phyloP scores from a whole-genome alignment of 208 protist genomes.

The Trypanosoma theileri region DNA sequence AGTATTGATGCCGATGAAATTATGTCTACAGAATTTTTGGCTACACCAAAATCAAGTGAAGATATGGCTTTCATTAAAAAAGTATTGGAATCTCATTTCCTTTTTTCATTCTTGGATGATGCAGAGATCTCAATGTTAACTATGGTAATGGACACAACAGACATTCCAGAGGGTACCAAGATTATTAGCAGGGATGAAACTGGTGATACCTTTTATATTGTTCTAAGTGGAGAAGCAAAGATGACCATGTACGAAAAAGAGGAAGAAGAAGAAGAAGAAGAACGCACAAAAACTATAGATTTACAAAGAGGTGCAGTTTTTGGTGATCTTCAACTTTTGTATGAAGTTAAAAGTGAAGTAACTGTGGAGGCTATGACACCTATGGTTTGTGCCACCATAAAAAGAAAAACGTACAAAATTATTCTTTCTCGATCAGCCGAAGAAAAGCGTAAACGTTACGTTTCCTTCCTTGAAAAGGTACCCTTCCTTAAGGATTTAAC shows the following conservation, averaged over 20 bases:
- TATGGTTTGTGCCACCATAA: slow-evolving; percentile 55
- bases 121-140: slow-evolving; percentile 50
- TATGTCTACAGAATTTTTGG: slow-evolving; percentile 40
- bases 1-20: slow-evolving; percentile 48
- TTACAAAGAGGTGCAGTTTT: slow-evolving; percentile 44
- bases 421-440: slow-evolving; percentile 54
- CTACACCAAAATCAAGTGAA: slow-evolving; percentile 59
- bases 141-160: slow-evolving; percentile 58
- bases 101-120: slow-evolving; percentile 80
- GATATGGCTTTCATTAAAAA: slow-evolving; percentile 49
- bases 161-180: slow-evolving; percentile 31
- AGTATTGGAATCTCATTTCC: slow-evolving; percentile 60
- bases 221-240: slow-evolving; percentile 57
- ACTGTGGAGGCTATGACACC: slow-evolving; percentile 32
- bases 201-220: slow-evolving; percentile 65
- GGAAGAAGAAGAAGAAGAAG: slow-evolving; percentile 10
- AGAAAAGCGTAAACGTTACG: slow-evolving; percentile 55
- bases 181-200: slow-evolving; percentile 36
- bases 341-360: slow-evolving; percentile 41
- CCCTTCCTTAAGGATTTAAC: slow-evolving; percentile 39
- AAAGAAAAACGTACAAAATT: slow-evolving; percentile 73
- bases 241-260: slow-evolving; percentile 9
- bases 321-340: slow-evolving; percentile 62
- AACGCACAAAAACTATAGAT: slow-evolving; percentile 13
- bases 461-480: slow-evolving; percentile 47